Evolutionary conservation across 1,284 basidiomycete genomes (phyloP).

Genomic region (Naganishia sp.): DNA sequence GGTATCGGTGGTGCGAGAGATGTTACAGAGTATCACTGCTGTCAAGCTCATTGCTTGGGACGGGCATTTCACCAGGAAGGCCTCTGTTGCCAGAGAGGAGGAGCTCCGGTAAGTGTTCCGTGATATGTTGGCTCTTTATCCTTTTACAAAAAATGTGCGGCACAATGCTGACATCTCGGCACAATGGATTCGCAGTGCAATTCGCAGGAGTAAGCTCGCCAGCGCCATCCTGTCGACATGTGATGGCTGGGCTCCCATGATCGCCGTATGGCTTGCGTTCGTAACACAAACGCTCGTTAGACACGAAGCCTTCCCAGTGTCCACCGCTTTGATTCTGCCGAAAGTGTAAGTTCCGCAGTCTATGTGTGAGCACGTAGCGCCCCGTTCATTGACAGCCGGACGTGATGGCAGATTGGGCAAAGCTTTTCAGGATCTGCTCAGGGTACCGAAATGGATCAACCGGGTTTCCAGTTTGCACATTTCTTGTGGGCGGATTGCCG

Average conservation of each 20-base stretch:
- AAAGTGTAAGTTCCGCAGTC: constrained; percentile 6
- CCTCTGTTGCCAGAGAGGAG: constrained; percentile 39
- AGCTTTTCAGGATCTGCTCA: constrained; percentile 4
- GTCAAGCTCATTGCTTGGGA: constrained; percentile 54
- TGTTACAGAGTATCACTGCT: constrained; percentile 47
- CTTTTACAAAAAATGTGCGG: background rate
- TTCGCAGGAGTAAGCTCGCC: constrained; percentile 1
- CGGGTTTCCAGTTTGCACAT: constrained; percentile 10
- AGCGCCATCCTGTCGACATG: constrained; percentile 38
- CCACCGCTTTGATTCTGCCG: constrained; percentile 6
- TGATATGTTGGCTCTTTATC: background rate
- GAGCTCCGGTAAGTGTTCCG: constrained; percentile 41
- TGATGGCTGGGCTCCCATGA: constrained; percentile 47
- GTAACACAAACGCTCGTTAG: constrained; percentile 38
- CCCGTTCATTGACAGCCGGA: background rate
- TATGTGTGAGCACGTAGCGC: background rate
- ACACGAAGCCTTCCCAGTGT: constrained; percentile 17
- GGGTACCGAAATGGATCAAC: constrained; percentile 8
- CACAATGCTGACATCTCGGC: too few species aligned
- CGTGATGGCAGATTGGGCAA: background rate
- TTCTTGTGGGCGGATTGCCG: background rate
- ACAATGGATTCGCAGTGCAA: background rate
- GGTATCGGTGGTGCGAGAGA: constrained; percentile 48
- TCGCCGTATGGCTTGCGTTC: constrained; percentile 51
- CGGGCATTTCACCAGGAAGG: constrained; percentile 39